These are phyloP conservation scores for Staphylotrichum tortipilum DNA, from an alignment of 495 filamentous ascomycete species.

Conservation along the genomic window DNA sequence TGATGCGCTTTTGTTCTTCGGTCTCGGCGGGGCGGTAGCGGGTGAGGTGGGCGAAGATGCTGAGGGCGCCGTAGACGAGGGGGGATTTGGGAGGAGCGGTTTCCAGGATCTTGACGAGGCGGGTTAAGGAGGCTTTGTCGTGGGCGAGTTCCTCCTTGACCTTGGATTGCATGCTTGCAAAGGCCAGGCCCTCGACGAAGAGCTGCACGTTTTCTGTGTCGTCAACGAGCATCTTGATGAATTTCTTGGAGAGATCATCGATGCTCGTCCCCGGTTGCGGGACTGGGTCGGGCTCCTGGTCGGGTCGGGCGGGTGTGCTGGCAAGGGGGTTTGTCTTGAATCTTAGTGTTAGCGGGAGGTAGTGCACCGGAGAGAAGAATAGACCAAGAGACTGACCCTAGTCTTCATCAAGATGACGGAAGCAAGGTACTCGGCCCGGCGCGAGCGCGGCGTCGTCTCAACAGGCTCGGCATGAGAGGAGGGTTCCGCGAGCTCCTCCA, in stretches of 20 bases:
- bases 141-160: slow-evolving; percentile 71
- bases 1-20: slow-evolving; percentile 86
- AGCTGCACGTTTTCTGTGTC: slow-evolving; percentile 50
- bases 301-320: slow-evolving; percentile 17
- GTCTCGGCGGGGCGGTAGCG: slow-evolving; percentile 67
- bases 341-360: slow-evolving; percentile 40
- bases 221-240: slow-evolving; percentile 66
- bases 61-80: slow-evolving; percentile 76
- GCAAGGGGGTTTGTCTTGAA: slow-evolving; percentile 46
- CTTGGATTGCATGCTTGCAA: slow-evolving; percentile 70
- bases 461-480: too few species aligned
- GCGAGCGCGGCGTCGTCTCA: slow-evolving; percentile 49
- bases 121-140: slow-evolving; percentile 56
- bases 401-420: slow-evolving; percentile 79
- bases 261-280: slow-evolving; percentile 47
- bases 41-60: slow-evolving; percentile 74
- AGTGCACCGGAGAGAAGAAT: too few species aligned
- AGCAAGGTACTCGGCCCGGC: too few species aligned
- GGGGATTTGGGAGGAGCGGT: slow-evolving; percentile 53
- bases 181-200: slow-evolving; percentile 88
- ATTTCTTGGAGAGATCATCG: slow-evolving; percentile 65
- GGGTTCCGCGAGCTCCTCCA: slow-evolving; percentile 70
- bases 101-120: slow-evolving; percentile 56
- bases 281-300: slow-evolving; percentile 34
- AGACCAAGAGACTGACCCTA: slow-evolving; percentile 47